Evolutionary conservation across 176 grass and related monocot species (phyloP).

Genomic region (Calamus simplicifolius): DNA sequence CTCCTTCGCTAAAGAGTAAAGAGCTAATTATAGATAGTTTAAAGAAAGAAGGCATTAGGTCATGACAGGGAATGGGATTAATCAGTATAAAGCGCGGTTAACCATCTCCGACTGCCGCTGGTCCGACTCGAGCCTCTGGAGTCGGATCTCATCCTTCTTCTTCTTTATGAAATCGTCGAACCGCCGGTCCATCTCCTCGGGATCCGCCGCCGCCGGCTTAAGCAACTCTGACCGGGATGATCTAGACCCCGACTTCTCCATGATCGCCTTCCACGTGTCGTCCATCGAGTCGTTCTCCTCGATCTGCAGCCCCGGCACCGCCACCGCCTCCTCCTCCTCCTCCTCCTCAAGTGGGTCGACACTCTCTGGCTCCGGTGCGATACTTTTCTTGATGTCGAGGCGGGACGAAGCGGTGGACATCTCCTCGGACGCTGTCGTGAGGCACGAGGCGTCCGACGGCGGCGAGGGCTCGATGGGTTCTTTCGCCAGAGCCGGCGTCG

Average conservation of each 20-base stretch:
- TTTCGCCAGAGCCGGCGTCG: neutral
- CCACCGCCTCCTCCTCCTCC: neutral
- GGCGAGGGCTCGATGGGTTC: constrained; percentile 1
- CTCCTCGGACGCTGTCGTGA: constrained; percentile 53
- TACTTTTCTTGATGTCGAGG: neutral
- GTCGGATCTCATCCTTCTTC: too few relatives aligned
- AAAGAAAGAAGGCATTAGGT: too few relatives aligned
- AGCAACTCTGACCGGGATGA: neutral
- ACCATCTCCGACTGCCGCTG: too few relatives aligned
- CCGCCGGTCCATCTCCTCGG: too few relatives aligned
- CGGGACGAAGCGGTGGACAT: constrained; percentile 12
- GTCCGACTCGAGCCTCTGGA: too few relatives aligned
- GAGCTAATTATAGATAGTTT: too few relatives aligned
- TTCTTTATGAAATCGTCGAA: too few relatives aligned
- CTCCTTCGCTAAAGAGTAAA: too few relatives aligned
- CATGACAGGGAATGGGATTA: too few relatives aligned
- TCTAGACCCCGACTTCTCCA: constrained; percentile 41
- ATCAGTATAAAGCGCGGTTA: too few relatives aligned
- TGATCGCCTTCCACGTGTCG: constrained; percentile 72
- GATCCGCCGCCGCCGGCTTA: neutral
- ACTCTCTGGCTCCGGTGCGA: neutral
- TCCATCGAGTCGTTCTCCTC: constrained; percentile 55
- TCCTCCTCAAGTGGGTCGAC: constrained; percentile 6
- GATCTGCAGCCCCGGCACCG: constrained; percentile 11
- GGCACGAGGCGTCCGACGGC: constrained; percentile 40